Base-by-base conservation (phyloP, 805 yeast genomes). In the Starmerella sp. region DNA sequence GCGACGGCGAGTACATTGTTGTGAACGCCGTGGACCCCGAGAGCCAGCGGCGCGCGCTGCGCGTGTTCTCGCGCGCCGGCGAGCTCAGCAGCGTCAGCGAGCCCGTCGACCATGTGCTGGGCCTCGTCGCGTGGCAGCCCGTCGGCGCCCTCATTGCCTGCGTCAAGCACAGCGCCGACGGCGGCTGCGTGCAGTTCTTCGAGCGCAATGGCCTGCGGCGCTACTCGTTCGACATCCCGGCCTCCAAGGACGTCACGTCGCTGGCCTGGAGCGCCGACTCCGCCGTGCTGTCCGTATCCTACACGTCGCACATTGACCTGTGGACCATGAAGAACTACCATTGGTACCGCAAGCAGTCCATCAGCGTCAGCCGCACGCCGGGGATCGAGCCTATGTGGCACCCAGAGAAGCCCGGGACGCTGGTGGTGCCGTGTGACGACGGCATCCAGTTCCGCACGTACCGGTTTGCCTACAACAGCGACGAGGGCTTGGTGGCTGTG, bases 281-380 rank as follows among this genome's bases (percentile, higher is more conserved):
- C 53, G 95, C 89, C 61, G 75, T 86, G 1, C 72, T 93, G 53
- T 86, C 95, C 2, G 71, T 93, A 11, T 82, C 78, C 42, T 73
- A 85, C 32, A 58, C 69, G 1, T 76, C 81, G 61, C 72, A 79
- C 14, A 76, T 93, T n/a, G 95, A 85, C 66, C 69, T 93, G 29
- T 93, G 97, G 97, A 82, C 95, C 1, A 75, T 86, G 4, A 89
- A 86, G 66, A 93, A 93, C 69, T 93, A 90, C 69, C 95, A 90
- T 66, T 93, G 98, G 98, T 89, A 86, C 69, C 75, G 90, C 62
- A 93, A 93, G 65, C 95, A 86, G 68, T 95, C 85, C 64, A 69
- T 90, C 4, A 4, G 15, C 4, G 31, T 17, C 7, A 14, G 30
- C 9, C 39, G 15, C 15, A 15, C 17, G 4, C 9, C 9, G 15